A percentile compares a stretch with the other conserved stretches of the same genome.
phyloP scores from a whole-genome alignment of 2,329 filamentous ascomycete species.

The Alternaria arbusti region DNA sequence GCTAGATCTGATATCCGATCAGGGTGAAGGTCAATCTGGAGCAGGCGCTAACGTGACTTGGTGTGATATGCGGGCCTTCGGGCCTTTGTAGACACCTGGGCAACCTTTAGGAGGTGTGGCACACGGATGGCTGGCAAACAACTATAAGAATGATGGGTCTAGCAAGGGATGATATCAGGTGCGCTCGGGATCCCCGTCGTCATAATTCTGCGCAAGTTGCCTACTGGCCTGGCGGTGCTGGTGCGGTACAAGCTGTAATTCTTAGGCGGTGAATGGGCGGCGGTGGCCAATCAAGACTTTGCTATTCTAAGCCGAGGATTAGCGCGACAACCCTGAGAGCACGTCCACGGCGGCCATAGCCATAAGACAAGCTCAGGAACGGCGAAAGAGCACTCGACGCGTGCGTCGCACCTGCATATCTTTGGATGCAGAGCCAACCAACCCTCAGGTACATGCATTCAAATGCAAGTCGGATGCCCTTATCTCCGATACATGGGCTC shows the following conservation, averaged over 20 bases:
- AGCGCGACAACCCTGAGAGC: slow-evolving; percentile 16
- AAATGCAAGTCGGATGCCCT: background rate
- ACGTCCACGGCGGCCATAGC: slow-evolving; percentile 9
- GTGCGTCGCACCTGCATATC: background rate
- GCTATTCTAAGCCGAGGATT: slow-evolving; percentile 32
- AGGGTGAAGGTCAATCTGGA: slow-evolving; percentile 15
- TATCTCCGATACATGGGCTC: slow-evolving; percentile 7
- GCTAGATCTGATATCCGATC: slow-evolving; percentile 21
- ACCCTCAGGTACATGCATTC: background rate
- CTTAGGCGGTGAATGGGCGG: slow-evolving; percentile 26
- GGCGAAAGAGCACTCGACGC: background rate
- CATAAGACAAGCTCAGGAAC: background rate
- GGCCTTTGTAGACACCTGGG: slow-evolving; percentile 23
- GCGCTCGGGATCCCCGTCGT: slow-evolving; percentile 23
- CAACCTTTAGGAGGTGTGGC: slow-evolving; percentile 20
- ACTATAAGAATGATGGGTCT: slow-evolving; percentile 23
- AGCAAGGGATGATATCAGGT: slow-evolving; percentile 24
- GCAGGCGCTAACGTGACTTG: slow-evolving; percentile 36
- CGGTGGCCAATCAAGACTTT: slow-evolving; percentile 24
- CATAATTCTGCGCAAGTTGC: slow-evolving; percentile 22
- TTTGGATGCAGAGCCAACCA: slow-evolving; percentile 4
- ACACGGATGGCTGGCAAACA: slow-evolving; percentile 19
- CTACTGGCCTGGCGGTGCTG: slow-evolving; percentile 23
- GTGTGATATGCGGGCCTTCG: slow-evolving; percentile 27
- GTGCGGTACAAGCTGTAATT: slow-evolving; percentile 18